Conservation (phyloP, 495 filamentous ascomycete species). For the Penicillium roqueforti region DNA sequence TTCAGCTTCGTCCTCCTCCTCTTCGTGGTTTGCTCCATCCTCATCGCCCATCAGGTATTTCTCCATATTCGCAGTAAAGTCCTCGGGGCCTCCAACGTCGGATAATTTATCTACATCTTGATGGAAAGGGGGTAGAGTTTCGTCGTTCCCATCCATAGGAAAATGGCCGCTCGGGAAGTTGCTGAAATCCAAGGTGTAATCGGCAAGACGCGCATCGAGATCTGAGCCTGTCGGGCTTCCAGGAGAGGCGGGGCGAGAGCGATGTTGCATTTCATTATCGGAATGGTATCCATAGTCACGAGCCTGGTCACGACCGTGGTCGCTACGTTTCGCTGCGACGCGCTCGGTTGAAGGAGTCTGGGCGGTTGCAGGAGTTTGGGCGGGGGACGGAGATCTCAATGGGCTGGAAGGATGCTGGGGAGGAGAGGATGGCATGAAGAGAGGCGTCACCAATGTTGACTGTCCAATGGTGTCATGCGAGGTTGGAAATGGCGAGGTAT, state of each 20-base stretch:
- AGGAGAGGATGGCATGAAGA: slow-evolving; percentile 39
- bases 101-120: slow-evolving; percentile 31
- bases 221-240: slow-evolving; percentile 27
- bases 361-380: slow-evolving; percentile 25
- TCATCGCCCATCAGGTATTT: slow-evolving; percentile 44
- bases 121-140: slow-evolving; percentile 22
- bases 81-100: slow-evolving; percentile 49
- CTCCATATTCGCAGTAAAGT: slow-evolving; percentile 50
- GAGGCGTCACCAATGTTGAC: slow-evolving; percentile 40
- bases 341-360: slow-evolving; percentile 26
- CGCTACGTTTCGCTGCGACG: slow-evolving; percentile 8
- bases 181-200: slow-evolving; percentile 47
- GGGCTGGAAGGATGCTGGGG: slow-evolving; percentile 20
- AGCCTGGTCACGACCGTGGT: slow-evolving; percentile 6
- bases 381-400: slow-evolving; percentile 22
- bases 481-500: slow-evolving; percentile 39
- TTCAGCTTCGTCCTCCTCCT: slow-evolving; percentile 16
- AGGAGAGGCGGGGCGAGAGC: slow-evolving; percentile 22
- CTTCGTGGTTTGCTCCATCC: slow-evolving; percentile 10
- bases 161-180: slow-evolving; percentile 40
- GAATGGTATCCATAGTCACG: slow-evolving; percentile 12
- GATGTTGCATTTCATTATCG: slow-evolving; percentile 17
- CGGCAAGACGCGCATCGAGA: slow-evolving; percentile 42
- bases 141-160: slow-evolving; percentile 28
- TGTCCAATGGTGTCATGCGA: slow-evolving; percentile 46